Conservation (phyloP, 257 asterid species). For the Cordia subcordata region DNA sequence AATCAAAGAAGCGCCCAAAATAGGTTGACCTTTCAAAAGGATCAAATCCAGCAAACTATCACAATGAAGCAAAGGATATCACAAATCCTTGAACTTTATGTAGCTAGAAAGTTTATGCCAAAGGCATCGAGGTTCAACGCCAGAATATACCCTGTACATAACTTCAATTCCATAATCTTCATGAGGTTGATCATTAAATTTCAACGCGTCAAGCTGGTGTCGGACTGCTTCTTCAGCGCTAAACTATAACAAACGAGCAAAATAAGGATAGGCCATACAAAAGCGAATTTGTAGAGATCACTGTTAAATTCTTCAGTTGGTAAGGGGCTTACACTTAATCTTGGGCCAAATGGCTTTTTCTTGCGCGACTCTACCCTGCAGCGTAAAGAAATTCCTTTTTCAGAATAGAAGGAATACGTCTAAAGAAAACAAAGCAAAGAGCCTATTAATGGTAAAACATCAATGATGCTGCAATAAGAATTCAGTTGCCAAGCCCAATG, state of each 20-base stretch:
- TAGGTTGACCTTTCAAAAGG: conserved; percentile 96
- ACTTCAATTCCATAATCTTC: conserved; percentile 96
- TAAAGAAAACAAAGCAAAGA: not conserved
- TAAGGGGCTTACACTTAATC: conserved; percentile 59
- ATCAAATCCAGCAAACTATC: conserved; percentile 94
- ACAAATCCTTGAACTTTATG: conserved; percentile 4
- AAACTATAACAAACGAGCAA: conserved; percentile 40
- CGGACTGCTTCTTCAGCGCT: conserved; percentile 85
- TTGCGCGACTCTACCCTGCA: conserved; percentile 80
- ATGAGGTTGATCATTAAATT: conserved; percentile 84
- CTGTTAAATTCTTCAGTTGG: conserved; percentile 5
- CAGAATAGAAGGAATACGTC: not conserved
- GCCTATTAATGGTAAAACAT: not conserved
- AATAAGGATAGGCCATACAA: conserved; percentile 11
- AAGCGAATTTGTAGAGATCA: conserved; percentile 4
- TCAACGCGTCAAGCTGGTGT: conserved; percentile 91
- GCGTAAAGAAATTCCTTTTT: conserved; percentile 6
- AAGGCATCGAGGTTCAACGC: conserved; percentile 11
- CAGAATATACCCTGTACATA: conserved; percentile 69
- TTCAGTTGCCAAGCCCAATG: not conserved
- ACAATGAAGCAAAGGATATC: conserved; percentile 2
- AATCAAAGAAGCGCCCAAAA: conserved; percentile 90
- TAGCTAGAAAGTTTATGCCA: conserved; percentile 4
- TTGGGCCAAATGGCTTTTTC: conserved; percentile 82
- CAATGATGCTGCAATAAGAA: not conserved